These are phyloP conservation scores for Fusarium phyllophilum DNA, from an alignment of 2,329 filamentous ascomycete genomes.

Conservation along the genomic window DNA sequence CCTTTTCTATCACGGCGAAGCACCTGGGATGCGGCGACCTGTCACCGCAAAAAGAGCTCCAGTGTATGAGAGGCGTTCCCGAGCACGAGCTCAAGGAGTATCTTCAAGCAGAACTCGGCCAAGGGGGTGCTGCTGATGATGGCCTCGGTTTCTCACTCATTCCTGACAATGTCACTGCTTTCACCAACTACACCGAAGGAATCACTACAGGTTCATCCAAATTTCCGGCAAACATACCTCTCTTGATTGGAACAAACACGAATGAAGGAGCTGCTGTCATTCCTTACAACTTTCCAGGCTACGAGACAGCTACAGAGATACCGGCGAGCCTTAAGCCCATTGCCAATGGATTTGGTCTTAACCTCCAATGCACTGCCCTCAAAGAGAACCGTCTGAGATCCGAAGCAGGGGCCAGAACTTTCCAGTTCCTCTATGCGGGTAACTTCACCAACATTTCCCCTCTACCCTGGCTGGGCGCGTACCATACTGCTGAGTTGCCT, in stretches of 20 bases:
- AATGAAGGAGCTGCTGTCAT: conserved; percentile 30
- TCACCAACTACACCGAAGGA: conserved; percentile 17
- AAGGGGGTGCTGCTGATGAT: conserved; percentile 31
- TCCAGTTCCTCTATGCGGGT: conserved; percentile 32
- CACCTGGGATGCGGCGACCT: conserved; percentile 7
- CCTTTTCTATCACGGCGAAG: conserved; percentile 13
- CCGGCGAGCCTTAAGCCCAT: conserved; percentile 5
- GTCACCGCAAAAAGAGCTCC: neutral
- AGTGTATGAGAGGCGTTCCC: conserved; percentile 18
- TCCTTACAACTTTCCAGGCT: conserved; percentile 22
- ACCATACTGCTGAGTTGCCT: conserved; percentile 31
- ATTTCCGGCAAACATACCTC: neutral
- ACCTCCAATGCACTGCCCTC: conserved; percentile 28
- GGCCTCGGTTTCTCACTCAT: conserved; percentile 10
- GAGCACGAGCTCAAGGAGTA: conserved; percentile 18
- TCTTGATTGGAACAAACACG: conserved; percentile 32
- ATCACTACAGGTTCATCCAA: neutral
- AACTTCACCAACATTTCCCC: conserved; percentile 38
- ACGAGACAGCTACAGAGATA: conserved; percentile 22
- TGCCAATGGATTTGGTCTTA: conserved; percentile 12
- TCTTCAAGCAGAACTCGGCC: conserved; percentile 17
- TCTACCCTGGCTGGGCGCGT: conserved; percentile 29
- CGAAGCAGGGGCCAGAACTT: conserved; percentile 20
- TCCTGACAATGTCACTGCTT: conserved; percentile 22
- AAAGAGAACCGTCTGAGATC: conserved; percentile 16